Evolutionary conservation across 306 rosid genomes (phyloP), one percentile per base, ranked within the genome.

Genomic region (Lathyrus tuberosus): DNA sequence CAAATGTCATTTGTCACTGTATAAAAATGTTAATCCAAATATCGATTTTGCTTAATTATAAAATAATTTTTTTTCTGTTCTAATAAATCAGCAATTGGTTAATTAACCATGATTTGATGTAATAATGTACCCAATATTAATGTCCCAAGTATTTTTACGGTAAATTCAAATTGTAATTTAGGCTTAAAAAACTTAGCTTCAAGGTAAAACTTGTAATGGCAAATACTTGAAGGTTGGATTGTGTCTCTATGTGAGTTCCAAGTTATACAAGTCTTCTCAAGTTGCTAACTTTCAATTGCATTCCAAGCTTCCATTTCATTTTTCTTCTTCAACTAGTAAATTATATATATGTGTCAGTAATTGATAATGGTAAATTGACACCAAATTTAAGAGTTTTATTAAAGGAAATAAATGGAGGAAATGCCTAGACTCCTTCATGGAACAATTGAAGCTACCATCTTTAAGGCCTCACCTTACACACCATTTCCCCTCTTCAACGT

Each of bases 381-480:
- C 63, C 1, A 72, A 43, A 75, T 75, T 26, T 68, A 52, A 52
- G n/a, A 53, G 60, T 53, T 35, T 35, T 22, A 22, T 17, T 26
- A 33, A 37, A 40, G 70, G 67, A 66, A 31, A 83, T 84, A 66
- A 31, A 83, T 84, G 88, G 90, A 87, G 76, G 81, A 76, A 73
- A 73, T 70, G 28, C 85, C 77, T 14, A 78, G 38, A 74, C 79
- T 85, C 74, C 87, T 90, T 18, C 97, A 94, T 79, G 98, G 98
- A 67, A 94, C 97, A 10, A 89, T 94, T 65, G 98, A 90, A 80
- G 96, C 86, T 76, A 90, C 92, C 78, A 74, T 94, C 86, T 90
- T 94, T 80, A 83, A 84, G 88, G 97, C 97, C 64, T 81, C 98
- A 22, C 79, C 85, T 22, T 75, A 70, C 47, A 56, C 81, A 3